Percentiles rank a stretch among this genome's conserved stretches.
Conservation (phyloP, 2,329 filamentous ascomycete genomes). For the Harringtonia aguacate region DNA sequence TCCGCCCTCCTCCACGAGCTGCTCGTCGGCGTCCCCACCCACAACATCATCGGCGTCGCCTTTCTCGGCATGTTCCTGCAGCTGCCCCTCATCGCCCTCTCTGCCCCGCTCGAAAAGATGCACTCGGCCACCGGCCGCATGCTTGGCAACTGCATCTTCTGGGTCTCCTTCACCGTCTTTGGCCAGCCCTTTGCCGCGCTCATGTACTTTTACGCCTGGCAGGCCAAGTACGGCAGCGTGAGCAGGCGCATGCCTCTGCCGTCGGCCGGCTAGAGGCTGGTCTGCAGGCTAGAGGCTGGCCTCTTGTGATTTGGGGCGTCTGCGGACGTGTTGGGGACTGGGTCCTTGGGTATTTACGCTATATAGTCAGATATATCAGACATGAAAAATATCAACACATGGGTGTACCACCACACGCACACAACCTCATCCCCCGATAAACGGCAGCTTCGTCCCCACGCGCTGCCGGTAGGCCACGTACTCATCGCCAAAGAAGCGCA, state of each 20-base stretch:
- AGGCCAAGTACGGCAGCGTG: slow-evolving; percentile 89
- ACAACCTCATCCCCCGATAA: slow-evolving; percentile 40
- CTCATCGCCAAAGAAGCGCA: slow-evolving; percentile 74
- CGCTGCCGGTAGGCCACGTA: slow-evolving; percentile 63
- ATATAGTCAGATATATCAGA: too few species aligned
- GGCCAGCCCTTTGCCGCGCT: slow-evolving; percentile 88
- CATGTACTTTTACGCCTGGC: slow-evolving; percentile 97
- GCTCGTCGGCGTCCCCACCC: slow-evolving; percentile 86
- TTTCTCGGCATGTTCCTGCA: slow-evolving; percentile 93
- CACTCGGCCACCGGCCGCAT: slow-evolving; percentile 65
- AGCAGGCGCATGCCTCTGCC: slow-evolving; percentile 32
- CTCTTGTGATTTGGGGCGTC: too few species aligned
- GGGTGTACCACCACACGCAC: too few species aligned
- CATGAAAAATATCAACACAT: too few species aligned
- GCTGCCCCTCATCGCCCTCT: slow-evolving; percentile 75
- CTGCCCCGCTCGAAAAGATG: slow-evolving; percentile 69
- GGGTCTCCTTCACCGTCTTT: slow-evolving; percentile 91
- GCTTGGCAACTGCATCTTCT: slow-evolving; percentile 88
- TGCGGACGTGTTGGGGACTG: too few species aligned
- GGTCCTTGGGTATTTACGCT: too few species aligned
- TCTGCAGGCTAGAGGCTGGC: too few species aligned
- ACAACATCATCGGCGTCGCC: slow-evolving; percentile 86
- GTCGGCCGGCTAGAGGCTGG: too few species aligned
- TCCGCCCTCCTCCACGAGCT: slow-evolving; percentile 87
- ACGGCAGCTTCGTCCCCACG: slow-evolving; percentile 72